Percentiles rank a stretch among this genome's conserved stretches.
These are phyloP conservation scores for Capsaspora owczarzaki DNA, from an alignment of 78 protist species.

Conservation along the genomic window DNA sequence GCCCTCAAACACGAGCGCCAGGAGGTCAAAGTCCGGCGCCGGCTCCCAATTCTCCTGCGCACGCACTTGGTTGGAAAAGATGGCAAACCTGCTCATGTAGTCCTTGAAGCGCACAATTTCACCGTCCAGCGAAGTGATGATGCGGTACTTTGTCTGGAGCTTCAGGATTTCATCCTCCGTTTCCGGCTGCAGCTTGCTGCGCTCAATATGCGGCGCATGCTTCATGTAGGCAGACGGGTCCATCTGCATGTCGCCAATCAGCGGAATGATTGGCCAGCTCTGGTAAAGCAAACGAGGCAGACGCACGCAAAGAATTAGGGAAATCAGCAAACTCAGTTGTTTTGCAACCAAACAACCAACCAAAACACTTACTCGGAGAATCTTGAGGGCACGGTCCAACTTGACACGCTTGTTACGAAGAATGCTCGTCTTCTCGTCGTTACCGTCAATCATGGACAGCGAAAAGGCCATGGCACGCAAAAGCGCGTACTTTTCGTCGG, in stretches of 20 bases:
- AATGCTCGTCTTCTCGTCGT: conserved; percentile 24
- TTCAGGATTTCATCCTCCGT: no score
- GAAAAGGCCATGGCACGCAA: conserved; percentile 53
- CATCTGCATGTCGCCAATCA: conserved; percentile 77
- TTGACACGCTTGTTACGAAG: conserved; percentile 42
- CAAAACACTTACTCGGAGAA: conserved; percentile 15
- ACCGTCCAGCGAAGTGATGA: no score
- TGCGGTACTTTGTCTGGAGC: no score
- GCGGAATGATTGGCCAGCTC: conserved; percentile 56
- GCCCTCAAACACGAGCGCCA: not conserved
- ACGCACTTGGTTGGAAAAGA: no score
- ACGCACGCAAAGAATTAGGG: not conserved
- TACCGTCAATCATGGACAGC: conserved; percentile 42
- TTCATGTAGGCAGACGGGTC: conserved; percentile 31
- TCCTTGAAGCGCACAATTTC: no score
- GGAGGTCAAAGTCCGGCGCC: not conserved
- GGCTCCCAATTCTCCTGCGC: no score
- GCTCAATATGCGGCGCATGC: conserved; percentile 47
- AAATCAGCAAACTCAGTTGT: not conserved
- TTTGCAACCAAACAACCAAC: not conserved
- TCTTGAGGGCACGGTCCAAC: conserved; percentile 31
- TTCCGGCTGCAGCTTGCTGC: no score
- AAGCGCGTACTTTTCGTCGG: conserved; percentile 53
- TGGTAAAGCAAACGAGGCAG: not conserved
- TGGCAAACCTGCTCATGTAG: no score